Evolutionary conservation across 2,329 filamentous ascomycete genomes (phyloP).

Genomic region (Lachnellula cervina): DNA sequence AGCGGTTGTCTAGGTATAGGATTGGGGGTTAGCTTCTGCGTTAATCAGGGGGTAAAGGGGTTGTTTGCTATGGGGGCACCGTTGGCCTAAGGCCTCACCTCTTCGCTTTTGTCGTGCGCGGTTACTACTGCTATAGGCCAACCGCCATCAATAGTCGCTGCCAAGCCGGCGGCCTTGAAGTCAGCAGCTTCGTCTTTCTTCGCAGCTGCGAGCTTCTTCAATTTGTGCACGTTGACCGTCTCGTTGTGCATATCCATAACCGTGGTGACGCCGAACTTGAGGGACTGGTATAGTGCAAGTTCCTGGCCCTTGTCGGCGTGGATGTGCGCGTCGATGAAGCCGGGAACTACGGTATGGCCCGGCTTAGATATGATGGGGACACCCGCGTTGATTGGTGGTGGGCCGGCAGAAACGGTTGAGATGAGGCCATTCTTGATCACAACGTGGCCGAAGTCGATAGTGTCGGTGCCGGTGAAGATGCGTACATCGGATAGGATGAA

Average conservation of each 20-base stretch:
- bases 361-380: too few relatives aligned
- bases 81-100: background rate
- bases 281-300: slow-evolving; percentile 32
- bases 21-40: too few relatives aligned
- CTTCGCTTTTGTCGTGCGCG: background rate
- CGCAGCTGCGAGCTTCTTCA: slow-evolving; percentile 29
- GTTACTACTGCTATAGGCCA: slow-evolving; percentile 40
- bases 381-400: too few relatives aligned
- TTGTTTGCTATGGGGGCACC: too few relatives aligned
- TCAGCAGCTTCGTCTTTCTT: slow-evolving; percentile 40
- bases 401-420: too few relatives aligned
- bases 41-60: too few relatives aligned
- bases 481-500: too few relatives aligned
- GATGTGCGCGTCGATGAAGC: slow-evolving; percentile 47
- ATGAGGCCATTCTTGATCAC: too few relatives aligned
- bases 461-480: too few relatives aligned
- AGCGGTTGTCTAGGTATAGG: too few relatives aligned
- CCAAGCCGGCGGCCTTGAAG: slow-evolving; percentile 44
- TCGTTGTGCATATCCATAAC: slow-evolving; percentile 46
- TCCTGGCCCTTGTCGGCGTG: slow-evolving; percentile 41
- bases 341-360: slow-evolving; percentile 33
- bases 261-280: slow-evolving; percentile 48
- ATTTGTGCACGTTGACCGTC: slow-evolving; percentile 29
- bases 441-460: too few relatives aligned
- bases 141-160: slow-evolving; percentile 46